Evolutionary conservation across 1,284 basidiomycete genomes (phyloP), one percentile per base, ranked within the genome.

Genomic region (Omphalotus olearius): DNA sequence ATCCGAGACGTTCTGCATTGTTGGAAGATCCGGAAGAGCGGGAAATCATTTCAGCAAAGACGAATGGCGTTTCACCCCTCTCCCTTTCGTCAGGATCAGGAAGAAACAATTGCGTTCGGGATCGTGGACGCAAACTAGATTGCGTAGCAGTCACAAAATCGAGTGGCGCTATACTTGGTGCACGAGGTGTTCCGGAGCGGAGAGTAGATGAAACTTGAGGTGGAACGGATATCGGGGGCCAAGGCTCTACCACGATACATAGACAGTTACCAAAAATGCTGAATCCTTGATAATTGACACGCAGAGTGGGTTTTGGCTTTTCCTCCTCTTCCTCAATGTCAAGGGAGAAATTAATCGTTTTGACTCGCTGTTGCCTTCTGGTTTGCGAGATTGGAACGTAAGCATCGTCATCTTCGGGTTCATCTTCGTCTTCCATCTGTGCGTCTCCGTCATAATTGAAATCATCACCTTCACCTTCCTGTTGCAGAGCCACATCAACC

Each of bases 171-270:
- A 70, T 65, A 54, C 65, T 71, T 13, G 66, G 62, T n/a, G 63
- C 63, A 18, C 68, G 63, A 30, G 63, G 55, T 17, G 61, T 41
- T 30, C 55, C 47, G 50, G 46, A 49, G 4, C 66, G 64, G 18
- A 62, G 61, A 5, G 71, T 61, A 6, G 74, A 70, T 25, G 69
- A 66, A 9, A 47, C 51, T 18, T 51, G 36, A 7, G 47, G 45
- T 4, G 43, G 46, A 26, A 43, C 50, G 26, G 72, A 74, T 42
- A 82, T 62, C 14, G 76, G 68, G 4, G 85, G 84, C 74, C 83
- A 88, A 14, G 88, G 88, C 62, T 91, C 88, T 16, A 89, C 80
- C 23, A 91, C 83, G 23, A 91, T 75, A 60, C 85, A 90, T 18
- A 91, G 73, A 63, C 84, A 89, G 47, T 79, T 78, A 0, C 80